These are phyloP conservation scores for Parachaetomium inaequale DNA, from an alignment of 495 filamentous ascomycete genomes.

Conservation along the genomic window DNA sequence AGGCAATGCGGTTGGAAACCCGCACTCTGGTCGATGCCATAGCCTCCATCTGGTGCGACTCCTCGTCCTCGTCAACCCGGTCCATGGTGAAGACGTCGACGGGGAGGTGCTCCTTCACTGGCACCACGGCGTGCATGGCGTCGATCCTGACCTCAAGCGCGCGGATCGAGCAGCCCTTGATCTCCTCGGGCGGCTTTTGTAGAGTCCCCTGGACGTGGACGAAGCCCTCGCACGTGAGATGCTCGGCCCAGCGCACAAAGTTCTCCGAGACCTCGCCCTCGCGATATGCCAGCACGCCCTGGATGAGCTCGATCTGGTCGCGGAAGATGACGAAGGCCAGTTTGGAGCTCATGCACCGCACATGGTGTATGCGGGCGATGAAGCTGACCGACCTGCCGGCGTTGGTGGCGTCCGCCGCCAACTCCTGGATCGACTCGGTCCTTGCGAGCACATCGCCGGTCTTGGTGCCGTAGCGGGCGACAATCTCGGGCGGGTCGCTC, in stretches of 20 bases:
- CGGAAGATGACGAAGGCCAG: slow-evolving; percentile 84
- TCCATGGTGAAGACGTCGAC: slow-evolving; percentile 59
- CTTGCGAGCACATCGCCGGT: slow-evolving; percentile 33
- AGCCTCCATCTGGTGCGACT: slow-evolving; percentile 43
- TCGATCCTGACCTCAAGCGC: slow-evolving; percentile 76
- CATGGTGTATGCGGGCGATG: slow-evolving; percentile 79
- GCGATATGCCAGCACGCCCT: slow-evolving; percentile 65
- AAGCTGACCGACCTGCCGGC: slow-evolving; percentile 69
- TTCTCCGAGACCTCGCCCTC: slow-evolving; percentile 60
- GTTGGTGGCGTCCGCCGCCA: slow-evolving; percentile 31
- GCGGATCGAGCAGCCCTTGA: slow-evolving; percentile 73
- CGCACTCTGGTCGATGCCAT: slow-evolving; percentile 45
- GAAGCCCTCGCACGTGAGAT: slow-evolving; percentile 72
- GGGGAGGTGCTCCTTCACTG: slow-evolving; percentile 63
- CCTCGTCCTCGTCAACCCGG: slow-evolving; percentile 37
- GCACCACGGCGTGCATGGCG: slow-evolving; percentile 64
- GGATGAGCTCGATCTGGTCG: slow-evolving; percentile 75
- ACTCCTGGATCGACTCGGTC: slow-evolving; percentile 22
- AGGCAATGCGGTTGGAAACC: slow-evolving; percentile 78
- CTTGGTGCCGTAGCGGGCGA: slow-evolving; percentile 56
- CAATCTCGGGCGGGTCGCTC: slow-evolving; percentile 53
- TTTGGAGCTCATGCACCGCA: slow-evolving; percentile 79
- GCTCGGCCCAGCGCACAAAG: slow-evolving; percentile 87
- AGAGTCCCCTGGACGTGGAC: slow-evolving; percentile 75
- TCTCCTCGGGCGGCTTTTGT: slow-evolving; percentile 67